Base-by-base conservation (phyloP, 192 early-diverging fungal genomes). In the Mycoemilia scoparia region DNA sequence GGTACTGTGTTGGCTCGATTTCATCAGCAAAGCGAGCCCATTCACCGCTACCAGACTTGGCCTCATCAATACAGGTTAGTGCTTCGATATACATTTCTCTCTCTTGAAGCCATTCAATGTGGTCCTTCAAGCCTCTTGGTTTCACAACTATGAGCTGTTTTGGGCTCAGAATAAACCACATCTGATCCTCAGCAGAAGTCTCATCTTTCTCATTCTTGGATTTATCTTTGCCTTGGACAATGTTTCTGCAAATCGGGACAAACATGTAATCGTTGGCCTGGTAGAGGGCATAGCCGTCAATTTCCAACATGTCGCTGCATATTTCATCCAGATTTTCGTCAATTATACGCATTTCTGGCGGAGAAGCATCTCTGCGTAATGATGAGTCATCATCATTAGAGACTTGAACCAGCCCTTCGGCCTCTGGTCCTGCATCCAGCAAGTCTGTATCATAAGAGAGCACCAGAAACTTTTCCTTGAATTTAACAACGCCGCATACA, bases 221-320 rank as follows among this genome's bases (percentile, higher is more conserved):
- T n/a, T n/a, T n/a, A n/a, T n/a, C n/a, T n/a, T n/a, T n/a, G n/a
- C n/a, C n/a, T n/a, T n/a, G n/a, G n/a, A n/a, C n/a, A n/a, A n/a
- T n/a, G n/a, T n/a, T n/a, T n/a, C n/a, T n/a, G n/a, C n/a, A n/a
- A n/a, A n/a, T n/a, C n/a, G n/a, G n/a, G n/a, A 80, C 84, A 34
- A 98, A 67, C 13, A 70, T 69, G 50, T 99, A 99, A 46, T 99
- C 91, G 46, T 95, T 92, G 24, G 88, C 77, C 49, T 86, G 82
- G 46, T 86, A 85, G 25, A 82, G 69, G 31, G 74, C 72, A 41
- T 70, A 91, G 14, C 88, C 86, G 40, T 79, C 64, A 7, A 96
- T 41, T n/a, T 79, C 63, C 23, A 99, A 43, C 4, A 79, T 81
- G 43, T 99, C 95, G 30, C 74, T 83, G 5, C 82, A 85, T 31